Percentiles rank a stretch among this genome's conserved stretches.
These are phyloP conservation scores for Ulmus americana DNA, from an alignment of 331 rosid genomes.

Conservation along the genomic window DNA sequence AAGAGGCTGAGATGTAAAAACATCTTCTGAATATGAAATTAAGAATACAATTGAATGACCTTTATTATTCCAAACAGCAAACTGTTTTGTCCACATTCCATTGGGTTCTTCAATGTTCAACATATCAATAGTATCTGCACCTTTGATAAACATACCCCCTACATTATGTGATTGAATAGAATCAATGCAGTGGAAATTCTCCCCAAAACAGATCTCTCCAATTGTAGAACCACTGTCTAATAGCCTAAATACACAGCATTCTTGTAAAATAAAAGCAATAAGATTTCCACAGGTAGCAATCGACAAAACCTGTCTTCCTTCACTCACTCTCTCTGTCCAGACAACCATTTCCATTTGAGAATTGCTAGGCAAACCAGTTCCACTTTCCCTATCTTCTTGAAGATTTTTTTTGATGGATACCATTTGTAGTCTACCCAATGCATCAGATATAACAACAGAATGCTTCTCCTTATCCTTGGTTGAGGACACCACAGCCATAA, in stretches of 20 bases:
- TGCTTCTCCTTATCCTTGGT: slow-evolving; percentile 43
- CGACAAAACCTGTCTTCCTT: slow-evolving; percentile 45
- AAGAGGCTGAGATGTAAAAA: slow-evolving; percentile 47
- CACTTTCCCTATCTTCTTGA: slow-evolving; percentile 36
- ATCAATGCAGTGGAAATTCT: slow-evolving; percentile 24
- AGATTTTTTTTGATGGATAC: slow-evolving; percentile 44
- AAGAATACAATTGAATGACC: slow-evolving; percentile 58
- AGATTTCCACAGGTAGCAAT: slow-evolving; percentile 37
- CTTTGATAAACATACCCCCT: slow-evolving; percentile 65
- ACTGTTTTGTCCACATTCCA: slow-evolving; percentile 23
- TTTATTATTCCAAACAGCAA: slow-evolving; percentile 62
- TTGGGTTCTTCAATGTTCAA: slow-evolving; percentile 25
- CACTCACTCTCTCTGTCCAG: slow-evolving; percentile 41
- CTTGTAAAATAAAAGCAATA: slow-evolving; percentile 50
- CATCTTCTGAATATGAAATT: slow-evolving; percentile 43
- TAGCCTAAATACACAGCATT: slow-evolving; percentile 53
- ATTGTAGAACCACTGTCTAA: slow-evolving; percentile 41
- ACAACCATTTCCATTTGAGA: slow-evolving; percentile 41
- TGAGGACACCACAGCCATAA: slow-evolving; percentile 60
- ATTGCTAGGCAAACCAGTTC: slow-evolving; percentile 32
- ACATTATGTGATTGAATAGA: slow-evolving; percentile 37
- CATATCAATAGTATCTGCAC: slow-evolving; percentile 26
- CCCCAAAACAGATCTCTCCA: slow-evolving; percentile 59
- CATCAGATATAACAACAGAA: slow-evolving; percentile 63
- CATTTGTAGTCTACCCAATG: slow-evolving; percentile 56